These are phyloP conservation scores for Globisporangium nunn DNA, from an alignment of 352 stramenopile genomes.

Conservation along the genomic window DNA sequence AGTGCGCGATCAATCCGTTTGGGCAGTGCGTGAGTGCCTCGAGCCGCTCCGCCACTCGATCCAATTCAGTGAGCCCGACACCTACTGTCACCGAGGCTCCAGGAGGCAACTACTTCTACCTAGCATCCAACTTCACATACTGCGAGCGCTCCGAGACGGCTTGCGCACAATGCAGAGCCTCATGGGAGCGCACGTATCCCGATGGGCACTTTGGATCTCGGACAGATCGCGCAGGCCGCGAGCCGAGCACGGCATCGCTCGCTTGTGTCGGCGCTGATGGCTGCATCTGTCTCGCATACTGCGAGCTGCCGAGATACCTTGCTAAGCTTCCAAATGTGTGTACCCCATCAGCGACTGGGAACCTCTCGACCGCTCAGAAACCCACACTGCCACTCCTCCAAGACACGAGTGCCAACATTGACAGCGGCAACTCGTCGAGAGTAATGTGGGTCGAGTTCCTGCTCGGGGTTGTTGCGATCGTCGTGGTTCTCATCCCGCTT, in stretches of 20 bases:
- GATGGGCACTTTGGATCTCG: not conserved
- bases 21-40: not conserved
- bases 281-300: too few relatives aligned
- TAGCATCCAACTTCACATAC: not conserved
- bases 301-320: not conserved
- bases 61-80: not conserved
- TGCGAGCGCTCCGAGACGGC: not conserved
- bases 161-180: not conserved
- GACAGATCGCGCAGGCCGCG: too few relatives aligned
- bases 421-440: not conserved
- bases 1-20: not conserved
- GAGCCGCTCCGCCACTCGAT: not conserved
- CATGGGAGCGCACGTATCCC: not conserved
- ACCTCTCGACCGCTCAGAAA: not conserved
- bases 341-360: not conserved
- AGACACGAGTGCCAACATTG: not conserved
- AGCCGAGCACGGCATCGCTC: not conserved
- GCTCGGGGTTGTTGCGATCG: not conserved
- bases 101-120: not conserved
- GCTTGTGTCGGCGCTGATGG: too few relatives aligned
- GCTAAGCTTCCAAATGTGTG: not conserved
- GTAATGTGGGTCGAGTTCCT: slow-evolving; percentile 1
- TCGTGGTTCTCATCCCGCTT: not conserved
- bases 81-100: not conserved
- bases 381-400: not conserved